phyloP scores from a whole-genome alignment of 352 stramenopile species.

The Pythium chondricola region DNA sequence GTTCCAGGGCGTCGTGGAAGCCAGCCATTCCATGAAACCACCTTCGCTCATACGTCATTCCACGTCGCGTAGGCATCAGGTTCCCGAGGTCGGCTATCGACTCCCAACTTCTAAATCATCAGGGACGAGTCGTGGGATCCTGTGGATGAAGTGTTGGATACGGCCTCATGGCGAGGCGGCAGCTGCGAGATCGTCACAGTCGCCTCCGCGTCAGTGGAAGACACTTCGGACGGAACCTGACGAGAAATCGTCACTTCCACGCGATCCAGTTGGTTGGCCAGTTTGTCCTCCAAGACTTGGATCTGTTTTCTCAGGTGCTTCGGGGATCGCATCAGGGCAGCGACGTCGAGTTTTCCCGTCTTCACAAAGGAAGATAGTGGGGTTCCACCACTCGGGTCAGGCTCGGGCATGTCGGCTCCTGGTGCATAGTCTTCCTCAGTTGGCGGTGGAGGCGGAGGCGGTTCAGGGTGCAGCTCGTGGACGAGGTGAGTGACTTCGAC shows the following conservation, averaged over 20 bases:
- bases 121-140: constrained; percentile 18
- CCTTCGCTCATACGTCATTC: too few species aligned
- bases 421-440: constrained; percentile 28
- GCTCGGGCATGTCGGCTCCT: constrained; percentile 26
- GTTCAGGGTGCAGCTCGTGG: constrained; percentile 58
- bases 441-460: constrained; percentile 32
- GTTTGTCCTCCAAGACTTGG: constrained; percentile 56
- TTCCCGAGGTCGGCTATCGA: too few species aligned
- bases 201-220: background rate
- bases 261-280: constrained; percentile 66
- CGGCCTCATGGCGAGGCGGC: constrained; percentile 14
- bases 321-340: constrained; percentile 17
- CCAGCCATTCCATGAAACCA: too few species aligned
- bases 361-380: constrained; percentile 82
- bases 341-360: constrained; percentile 50
- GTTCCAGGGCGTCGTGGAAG: background rate
- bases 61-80: too few species aligned
- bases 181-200: constrained; percentile 13
- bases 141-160: constrained; percentile 15
- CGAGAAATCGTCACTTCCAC: constrained; percentile 78
- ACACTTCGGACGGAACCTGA: constrained; percentile 33
- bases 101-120: constrained; percentile 24
- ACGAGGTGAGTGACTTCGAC: constrained; percentile 80
- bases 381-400: constrained; percentile 30
- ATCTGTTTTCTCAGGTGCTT: constrained; percentile 60